Evolutionary conservation across 345 rosid genomes (phyloP).

Genomic region (Rhodamnia rubescens): DNA sequence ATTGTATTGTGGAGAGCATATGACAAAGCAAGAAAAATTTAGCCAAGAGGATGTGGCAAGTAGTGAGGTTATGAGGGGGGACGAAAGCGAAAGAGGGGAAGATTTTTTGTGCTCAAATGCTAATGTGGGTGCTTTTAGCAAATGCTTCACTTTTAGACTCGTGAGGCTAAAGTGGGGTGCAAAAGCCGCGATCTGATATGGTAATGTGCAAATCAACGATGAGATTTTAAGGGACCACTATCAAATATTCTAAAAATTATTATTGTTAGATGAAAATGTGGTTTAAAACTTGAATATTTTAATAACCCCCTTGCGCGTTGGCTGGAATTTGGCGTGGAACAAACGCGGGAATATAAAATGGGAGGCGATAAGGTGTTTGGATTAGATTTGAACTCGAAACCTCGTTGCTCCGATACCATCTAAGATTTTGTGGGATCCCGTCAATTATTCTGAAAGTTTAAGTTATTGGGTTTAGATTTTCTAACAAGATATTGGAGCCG

Average conservation of each 20-base stretch:
- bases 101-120: background rate
- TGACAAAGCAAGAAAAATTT: background rate
- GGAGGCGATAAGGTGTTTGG: background rate
- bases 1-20: background rate
- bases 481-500: accelerated
- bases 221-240: background rate
- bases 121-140: background rate
- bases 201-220: background rate
- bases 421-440: accelerated
- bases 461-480: background rate
- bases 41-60: background rate
- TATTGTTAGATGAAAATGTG: accelerated
- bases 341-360: background rate
- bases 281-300: background rate
- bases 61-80: background rate
- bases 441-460: background rate
- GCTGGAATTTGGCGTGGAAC: background rate
- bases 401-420: background rate
- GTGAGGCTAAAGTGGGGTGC: background rate
- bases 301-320: background rate
- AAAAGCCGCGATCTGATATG: background rate
- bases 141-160: background rate
- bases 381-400: background rate
- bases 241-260: background rate
- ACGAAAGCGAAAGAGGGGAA: background rate